Evolutionary conservation across 2,329 filamentous ascomycete genomes (phyloP).

Genomic region (Tolypocladium tropicale): DNA sequence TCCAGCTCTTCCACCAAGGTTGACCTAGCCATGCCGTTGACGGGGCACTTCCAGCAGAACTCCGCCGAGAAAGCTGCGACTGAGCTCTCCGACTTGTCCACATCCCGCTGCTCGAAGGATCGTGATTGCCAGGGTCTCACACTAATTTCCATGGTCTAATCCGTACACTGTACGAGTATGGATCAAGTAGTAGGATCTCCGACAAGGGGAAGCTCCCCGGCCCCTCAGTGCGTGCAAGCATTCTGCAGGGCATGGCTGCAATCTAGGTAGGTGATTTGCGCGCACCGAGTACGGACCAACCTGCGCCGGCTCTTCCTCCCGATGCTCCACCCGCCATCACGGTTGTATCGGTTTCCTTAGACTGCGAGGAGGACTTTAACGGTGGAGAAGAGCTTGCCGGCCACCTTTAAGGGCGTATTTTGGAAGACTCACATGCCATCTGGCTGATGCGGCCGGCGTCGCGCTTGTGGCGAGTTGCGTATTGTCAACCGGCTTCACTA

Average conservation of each 20-base stretch:
- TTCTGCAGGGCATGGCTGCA: neutral
- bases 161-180: no score
- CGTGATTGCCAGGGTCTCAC: neutral
- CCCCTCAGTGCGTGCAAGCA: neutral
- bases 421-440: conserved; percentile 15
- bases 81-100: neutral
- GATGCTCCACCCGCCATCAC: neutral
- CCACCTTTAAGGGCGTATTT: neutral
- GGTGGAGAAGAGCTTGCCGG: neutral
- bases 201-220: neutral
- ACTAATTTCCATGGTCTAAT: neutral
- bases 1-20: no score
- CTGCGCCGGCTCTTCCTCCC: neutral
- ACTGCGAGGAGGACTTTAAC: neutral
- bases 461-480: conserved; percentile 9
- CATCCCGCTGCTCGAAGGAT: neutral
- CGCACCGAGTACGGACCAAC: neutral
- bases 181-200: no score
- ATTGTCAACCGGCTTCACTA: neutral
- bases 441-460: conserved; percentile 15
- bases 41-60: neutral
- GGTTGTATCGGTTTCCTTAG: neutral
- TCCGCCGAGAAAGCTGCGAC: neutral
- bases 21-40: no score
- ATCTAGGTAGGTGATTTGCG: no score